Base-by-base conservation (phyloP, 176 grass and related monocot genomes). In the Pharus latifolius region DNA sequence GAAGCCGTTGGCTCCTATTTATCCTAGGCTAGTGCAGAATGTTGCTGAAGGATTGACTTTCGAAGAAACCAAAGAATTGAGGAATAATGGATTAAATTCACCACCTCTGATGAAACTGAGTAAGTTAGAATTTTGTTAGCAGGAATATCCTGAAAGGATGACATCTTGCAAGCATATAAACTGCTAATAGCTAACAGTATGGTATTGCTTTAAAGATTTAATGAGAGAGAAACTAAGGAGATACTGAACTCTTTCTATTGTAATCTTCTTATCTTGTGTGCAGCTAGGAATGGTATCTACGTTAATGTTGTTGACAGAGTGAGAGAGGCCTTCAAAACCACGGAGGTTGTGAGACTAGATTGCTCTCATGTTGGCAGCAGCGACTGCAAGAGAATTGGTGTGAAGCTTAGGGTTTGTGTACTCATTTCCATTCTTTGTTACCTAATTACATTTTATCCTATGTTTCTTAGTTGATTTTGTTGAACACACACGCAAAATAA, bases 301-400 rank as follows among this genome's bases (percentile, higher is more conserved):
- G 85, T 87, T 42, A 92, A 87, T 79, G 81, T 88, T 58, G 81
- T 92, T 69, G 77, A 74, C n/a, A 88, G 38, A 87, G 65, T 92
- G 34, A 87, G 74, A 51, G 89, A 92, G 30, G 89, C 84, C 14
- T 88, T 92, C 51, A 67, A 79, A n/a, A 79, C 64, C 32, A 5
- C 43, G 15, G 78, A 92, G 65, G 77, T 92, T 69, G 59, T 88
- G 58, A 43, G 85, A 48, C 60, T 92, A 64, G 89, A 92, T 57
- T 92, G 81, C 73, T 64, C 85, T 44, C 69, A 87, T 43, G 38
- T 72, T 44, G 76, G 79, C 7, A 82, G 44, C 16, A 92, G 64
- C 22, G 89, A 92, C 44, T 92, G 85, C 85, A 92, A 92, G 70
- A 92, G 82, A 78, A 92, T 92, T 72, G 81, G 89, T 50, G 85